phyloP scores from a whole-genome alignment of 441 rosid genomes.

The Cnidoscolus chayamansa region DNA sequence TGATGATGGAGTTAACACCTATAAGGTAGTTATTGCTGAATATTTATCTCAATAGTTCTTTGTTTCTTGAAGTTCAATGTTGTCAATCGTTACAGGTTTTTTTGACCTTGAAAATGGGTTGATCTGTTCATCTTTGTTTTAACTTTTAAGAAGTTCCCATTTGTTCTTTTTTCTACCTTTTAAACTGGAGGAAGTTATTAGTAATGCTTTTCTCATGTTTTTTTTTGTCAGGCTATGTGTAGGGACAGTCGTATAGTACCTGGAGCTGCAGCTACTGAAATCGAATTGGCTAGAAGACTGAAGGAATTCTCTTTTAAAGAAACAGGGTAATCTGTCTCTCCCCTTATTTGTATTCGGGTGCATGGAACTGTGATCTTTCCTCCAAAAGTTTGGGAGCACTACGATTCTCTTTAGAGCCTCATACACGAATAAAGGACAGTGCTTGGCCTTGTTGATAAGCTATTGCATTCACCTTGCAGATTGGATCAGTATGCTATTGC shows the following conservation, averaged over 20 bases:
- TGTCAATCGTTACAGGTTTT: not conserved
- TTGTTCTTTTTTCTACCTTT: not conserved
- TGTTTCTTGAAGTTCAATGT: not conserved
- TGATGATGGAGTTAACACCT: conserved; percentile 98
- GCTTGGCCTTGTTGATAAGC: conserved; percentile 1
- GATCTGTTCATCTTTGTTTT: not conserved
- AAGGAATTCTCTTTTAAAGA: conserved; percentile 92
- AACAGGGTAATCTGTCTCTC: conserved; percentile 63
- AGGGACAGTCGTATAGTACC: conserved; percentile 91
- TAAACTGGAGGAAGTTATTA: not conserved
- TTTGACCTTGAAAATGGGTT: not conserved
- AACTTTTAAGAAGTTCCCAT: not conserved
- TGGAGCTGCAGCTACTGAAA: conserved; percentile 99
- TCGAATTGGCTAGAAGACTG: conserved; percentile 91
- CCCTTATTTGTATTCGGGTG: not conserved
- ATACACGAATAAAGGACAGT: not conserved
- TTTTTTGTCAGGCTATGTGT: conserved; percentile 80
- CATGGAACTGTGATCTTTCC: not conserved
- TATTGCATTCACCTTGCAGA: conserved; percentile 42
- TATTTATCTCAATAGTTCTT: conserved; percentile 11
- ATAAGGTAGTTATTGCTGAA: conserved; percentile 48
- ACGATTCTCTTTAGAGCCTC: not conserved
- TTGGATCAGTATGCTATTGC: conserved; percentile 97
- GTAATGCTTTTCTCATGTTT: not conserved
- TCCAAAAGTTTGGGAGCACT: not conserved